phyloP scores from a whole-genome alignment of 345 rosid genomes.

The Syzygium aromaticum region DNA sequence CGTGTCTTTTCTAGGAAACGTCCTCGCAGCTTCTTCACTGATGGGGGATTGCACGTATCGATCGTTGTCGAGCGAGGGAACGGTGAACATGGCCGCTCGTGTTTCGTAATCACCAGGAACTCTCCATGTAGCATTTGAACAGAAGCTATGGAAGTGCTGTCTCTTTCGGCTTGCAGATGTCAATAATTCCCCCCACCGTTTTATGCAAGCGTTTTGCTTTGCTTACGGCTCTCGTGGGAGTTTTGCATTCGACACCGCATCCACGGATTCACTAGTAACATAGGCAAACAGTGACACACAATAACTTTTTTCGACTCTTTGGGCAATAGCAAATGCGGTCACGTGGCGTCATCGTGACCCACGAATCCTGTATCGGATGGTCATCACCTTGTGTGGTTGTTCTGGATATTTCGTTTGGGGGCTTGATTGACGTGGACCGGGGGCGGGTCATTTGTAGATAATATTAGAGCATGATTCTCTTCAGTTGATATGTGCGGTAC shows the following conservation, averaged over 20 bases:
- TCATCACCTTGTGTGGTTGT: not conserved
- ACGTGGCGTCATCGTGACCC: not conserved
- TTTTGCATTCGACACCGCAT: not conserved
- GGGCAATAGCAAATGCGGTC: not conserved
- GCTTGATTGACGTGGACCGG: not conserved
- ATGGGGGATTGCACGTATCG: not conserved
- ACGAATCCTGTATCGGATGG: not conserved
- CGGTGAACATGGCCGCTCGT: not conserved
- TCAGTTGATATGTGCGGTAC: accelerated
- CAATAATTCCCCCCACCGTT: too few relatives aligned
- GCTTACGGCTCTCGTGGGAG: not conserved
- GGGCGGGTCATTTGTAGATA: accelerated
- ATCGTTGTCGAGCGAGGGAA: not conserved
- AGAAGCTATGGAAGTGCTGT: not conserved
- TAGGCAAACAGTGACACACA: not conserved
- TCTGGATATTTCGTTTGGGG: accelerated
- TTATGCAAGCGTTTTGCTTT: not conserved
- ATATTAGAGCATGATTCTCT: not conserved
- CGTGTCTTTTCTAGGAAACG: not conserved
- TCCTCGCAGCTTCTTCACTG: conserved; percentile 1
- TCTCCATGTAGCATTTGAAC: not conserved
- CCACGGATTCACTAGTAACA: not conserved
- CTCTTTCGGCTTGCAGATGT: not conserved
- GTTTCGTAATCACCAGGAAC: not conserved
- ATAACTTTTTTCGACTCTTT: not conserved